A percentile compares a stretch with the other conserved stretches of the same genome.
Evolutionary conservation across 768 basidiomycete species (phyloP).

Genomic region (Lanmaoa pseudosensibilis): DNA sequence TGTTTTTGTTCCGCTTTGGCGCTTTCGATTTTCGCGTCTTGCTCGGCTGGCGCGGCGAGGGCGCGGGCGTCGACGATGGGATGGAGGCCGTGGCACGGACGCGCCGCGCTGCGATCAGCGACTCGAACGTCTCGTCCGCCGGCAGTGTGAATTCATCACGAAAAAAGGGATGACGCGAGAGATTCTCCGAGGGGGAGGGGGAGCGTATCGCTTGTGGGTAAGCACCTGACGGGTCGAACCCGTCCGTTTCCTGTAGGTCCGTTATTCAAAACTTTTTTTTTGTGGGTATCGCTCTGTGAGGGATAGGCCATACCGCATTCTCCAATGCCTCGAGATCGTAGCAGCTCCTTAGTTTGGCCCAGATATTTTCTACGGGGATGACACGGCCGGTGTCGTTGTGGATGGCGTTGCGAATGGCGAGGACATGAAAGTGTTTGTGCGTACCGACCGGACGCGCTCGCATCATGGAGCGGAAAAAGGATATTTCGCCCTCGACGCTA

Average conservation of each 20-base stretch:
- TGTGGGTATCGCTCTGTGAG: no score
- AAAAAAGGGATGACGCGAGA: slow-evolving; percentile 70
- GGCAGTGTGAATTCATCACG: slow-evolving; percentile 66
- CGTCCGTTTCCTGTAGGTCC: slow-evolving; percentile 42
- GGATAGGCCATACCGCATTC: slow-evolving; percentile 42
- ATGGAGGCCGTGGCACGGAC: slow-evolving; percentile 61
- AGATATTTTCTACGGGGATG: slow-evolving; percentile 63
- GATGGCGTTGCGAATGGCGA: slow-evolving; percentile 72
- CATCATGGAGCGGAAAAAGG: slow-evolving; percentile 82
- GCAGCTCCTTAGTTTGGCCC: slow-evolving; percentile 69
- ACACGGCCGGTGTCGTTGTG: slow-evolving; percentile 64
- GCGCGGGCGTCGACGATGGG: slow-evolving; percentile 54
- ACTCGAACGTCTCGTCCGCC: slow-evolving; percentile 57
- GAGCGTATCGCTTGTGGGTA: slow-evolving; percentile 55
- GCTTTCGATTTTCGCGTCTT: slow-evolving; percentile 42
- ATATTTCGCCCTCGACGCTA: slow-evolving; percentile 78
- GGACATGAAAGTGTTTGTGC: slow-evolving; percentile 78
- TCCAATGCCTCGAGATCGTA: slow-evolving; percentile 80
- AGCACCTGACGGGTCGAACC: slow-evolving; percentile 45
- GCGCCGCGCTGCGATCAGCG: slow-evolving; percentile 61
- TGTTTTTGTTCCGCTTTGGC: slow-evolving; percentile 46
- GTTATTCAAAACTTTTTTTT: background rate
- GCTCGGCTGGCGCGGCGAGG: slow-evolving; percentile 44
- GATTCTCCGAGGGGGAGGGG: slow-evolving; percentile 69
- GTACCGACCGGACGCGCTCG: slow-evolving; percentile 80